Evolutionary conservation across 345 rosid genomes (phyloP).

Genomic region (Salix arbutifolia): DNA sequence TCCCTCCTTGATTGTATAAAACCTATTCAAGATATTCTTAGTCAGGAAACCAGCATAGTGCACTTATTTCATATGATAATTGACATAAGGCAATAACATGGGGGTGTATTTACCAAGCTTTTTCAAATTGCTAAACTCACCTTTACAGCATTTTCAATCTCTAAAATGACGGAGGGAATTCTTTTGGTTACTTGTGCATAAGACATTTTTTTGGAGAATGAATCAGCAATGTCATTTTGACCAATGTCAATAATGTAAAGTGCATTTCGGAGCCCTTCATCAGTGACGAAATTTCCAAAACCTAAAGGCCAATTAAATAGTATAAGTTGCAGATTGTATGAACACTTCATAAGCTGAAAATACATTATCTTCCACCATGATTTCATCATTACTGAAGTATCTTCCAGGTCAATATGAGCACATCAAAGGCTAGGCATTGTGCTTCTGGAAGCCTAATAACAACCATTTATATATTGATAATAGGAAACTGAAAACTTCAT

Average conservation of each 20-base stretch:
- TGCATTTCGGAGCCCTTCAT: slow-evolving; percentile 54
- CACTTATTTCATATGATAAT: no score
- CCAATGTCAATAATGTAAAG: slow-evolving; percentile 86
- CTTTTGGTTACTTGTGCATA: slow-evolving; percentile 41
- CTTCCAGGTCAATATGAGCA: no score
- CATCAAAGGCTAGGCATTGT: no score
- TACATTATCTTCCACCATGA: background rate
- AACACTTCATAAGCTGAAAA: background rate
- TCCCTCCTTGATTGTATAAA: slow-evolving; percentile 59
- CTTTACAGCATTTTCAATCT: slow-evolving; percentile 58
- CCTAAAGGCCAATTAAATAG: slow-evolving; percentile 25
- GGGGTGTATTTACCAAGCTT: background rate
- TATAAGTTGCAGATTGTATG: background rate
- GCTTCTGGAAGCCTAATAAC: no score
- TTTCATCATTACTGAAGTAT: background rate
- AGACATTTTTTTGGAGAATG: slow-evolving; percentile 57
- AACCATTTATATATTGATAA: no score
- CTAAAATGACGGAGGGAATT: slow-evolving; percentile 49
- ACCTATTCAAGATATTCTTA: slow-evolving; percentile 20
- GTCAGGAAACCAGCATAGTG: background rate
- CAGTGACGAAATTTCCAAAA: slow-evolving; percentile 34
- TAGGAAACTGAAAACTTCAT: no score
- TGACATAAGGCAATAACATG: no score
- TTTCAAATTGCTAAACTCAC: slow-evolving; percentile 27
- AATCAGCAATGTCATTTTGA: slow-evolving; percentile 71